Evolutionary conservation across 129 eudicot species (phyloP).

Genomic region (Arctium minus): DNA sequence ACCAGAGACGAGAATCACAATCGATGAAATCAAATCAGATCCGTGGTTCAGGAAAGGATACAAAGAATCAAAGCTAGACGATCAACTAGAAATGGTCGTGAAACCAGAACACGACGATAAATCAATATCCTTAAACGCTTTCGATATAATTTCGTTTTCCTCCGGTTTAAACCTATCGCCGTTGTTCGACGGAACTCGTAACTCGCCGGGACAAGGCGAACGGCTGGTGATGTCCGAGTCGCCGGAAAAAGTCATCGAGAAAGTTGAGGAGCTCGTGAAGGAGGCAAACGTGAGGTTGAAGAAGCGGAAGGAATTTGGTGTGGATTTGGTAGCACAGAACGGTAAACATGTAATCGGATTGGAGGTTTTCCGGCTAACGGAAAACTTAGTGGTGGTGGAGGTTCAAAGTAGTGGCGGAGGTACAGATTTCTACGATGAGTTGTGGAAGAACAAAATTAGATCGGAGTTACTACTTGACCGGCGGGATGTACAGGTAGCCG

Average conservation of each 20-base stretch:
- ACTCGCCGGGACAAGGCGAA: slow-evolving; percentile 32
- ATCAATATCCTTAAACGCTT: slow-evolving; percentile 52
- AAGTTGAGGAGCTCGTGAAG: slow-evolving; percentile 41
- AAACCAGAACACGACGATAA: slow-evolving; percentile 17
- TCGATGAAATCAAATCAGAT: slow-evolving; percentile 52
- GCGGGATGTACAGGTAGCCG: slow-evolving; percentile 28
- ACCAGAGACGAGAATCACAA: slow-evolving; percentile 59
- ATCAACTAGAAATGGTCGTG: background rate
- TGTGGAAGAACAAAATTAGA: slow-evolving; percentile 57
- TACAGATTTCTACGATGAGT: slow-evolving; percentile 28
- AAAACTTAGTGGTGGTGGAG: slow-evolving; percentile 54
- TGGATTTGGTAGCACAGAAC: slow-evolving; percentile 47
- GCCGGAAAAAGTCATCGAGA: slow-evolving; percentile 41
- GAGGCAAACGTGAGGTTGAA: slow-evolving; percentile 22
- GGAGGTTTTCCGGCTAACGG: slow-evolving; percentile 61
- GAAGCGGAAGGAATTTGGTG: slow-evolving; percentile 44
- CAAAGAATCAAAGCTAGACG: slow-evolving; percentile 21
- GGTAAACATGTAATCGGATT: slow-evolving; percentile 43
- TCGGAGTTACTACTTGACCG: slow-evolving; percentile 40
- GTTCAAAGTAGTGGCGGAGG: slow-evolving; percentile 44
- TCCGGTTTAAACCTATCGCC: slow-evolving; percentile 61
- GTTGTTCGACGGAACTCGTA: slow-evolving; percentile 35
- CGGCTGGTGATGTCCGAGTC: slow-evolving; percentile 39
- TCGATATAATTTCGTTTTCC: slow-evolving; percentile 68
- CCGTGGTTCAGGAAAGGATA: slow-evolving; percentile 73